Conservation (phyloP, 768 basidiomycete species). For the Suillus tomentosus region DNA sequence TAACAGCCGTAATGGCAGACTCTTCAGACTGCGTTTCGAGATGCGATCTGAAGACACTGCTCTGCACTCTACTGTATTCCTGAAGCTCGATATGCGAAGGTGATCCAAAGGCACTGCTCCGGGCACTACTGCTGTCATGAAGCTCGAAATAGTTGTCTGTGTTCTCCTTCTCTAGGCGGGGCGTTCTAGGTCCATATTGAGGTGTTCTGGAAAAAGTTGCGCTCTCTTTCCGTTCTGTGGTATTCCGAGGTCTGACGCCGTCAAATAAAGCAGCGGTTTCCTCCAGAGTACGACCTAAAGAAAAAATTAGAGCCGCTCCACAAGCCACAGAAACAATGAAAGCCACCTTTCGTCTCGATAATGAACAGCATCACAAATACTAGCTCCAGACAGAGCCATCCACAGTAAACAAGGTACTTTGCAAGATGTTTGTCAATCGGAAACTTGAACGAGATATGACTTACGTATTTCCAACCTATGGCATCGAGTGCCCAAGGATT, state of each 20-base stretch:
- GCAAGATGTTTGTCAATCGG: background rate
- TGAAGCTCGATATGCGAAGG: constrained; percentile 6
- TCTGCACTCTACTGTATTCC: constrained; percentile 5
- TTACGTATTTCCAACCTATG: constrained; percentile 52
- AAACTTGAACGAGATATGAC: background rate
- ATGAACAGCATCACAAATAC: constrained; percentile 55
- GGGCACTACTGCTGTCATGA: background rate
- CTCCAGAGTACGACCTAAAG: constrained; percentile 61
- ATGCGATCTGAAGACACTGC: background rate
- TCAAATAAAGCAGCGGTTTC: constrained; percentile 76
- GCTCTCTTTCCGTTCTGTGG: constrained; percentile 49
- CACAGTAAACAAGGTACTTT: constrained; percentile 61
- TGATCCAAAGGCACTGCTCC: constrained; percentile 4
- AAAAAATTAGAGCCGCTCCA: constrained; percentile 18
- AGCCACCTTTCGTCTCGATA: constrained; percentile 63
- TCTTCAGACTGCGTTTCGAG: constrained; percentile 14
- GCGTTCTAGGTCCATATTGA: background rate
- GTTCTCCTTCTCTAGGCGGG: constrained; percentile 10
- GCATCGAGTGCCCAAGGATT: constrained; percentile 71
- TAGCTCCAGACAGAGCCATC: constrained; percentile 64
- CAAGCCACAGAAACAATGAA: constrained; percentile 3
- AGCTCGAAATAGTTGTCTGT: constrained; percentile 14
- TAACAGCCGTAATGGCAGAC: constrained; percentile 3
- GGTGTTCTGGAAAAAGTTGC: constrained; percentile 23
- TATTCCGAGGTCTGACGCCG: constrained; percentile 43